phyloP scores from a whole-genome alignment of 352 stramenopile species.

The Blastocystis sp. region DNA sequence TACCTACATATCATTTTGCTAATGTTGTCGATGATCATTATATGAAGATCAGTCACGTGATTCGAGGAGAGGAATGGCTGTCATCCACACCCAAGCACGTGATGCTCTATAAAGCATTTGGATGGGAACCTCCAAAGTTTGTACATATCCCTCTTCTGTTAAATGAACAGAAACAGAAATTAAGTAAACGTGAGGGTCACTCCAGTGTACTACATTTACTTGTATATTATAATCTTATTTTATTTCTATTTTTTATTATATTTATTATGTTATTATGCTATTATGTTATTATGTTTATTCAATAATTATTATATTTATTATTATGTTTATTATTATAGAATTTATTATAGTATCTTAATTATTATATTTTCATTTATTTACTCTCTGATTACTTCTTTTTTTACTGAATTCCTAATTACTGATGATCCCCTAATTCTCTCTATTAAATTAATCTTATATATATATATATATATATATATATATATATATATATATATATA shows the following conservation, averaged over 20 bases:
- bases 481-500: too few species aligned
- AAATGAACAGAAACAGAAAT: constrained; percentile 64
- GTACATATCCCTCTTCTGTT: constrained; percentile 63
- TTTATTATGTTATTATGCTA: constrained; percentile 24
- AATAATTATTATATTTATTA: too few species aligned
- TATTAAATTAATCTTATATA: too few species aligned
- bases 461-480: too few species aligned
- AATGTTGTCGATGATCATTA: constrained; percentile 69
- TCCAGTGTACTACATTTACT: constrained; percentile 57
- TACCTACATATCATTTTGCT: constrained; percentile 70
- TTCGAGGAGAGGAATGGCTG: constrained; percentile 71
- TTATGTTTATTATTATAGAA: too few species aligned
- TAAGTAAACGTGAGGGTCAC: constrained; percentile 69
- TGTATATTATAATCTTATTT: not conserved
- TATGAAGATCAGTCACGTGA: constrained; percentile 69
- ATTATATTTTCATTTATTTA: too few species aligned
- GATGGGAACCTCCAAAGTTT: constrained; percentile 51
- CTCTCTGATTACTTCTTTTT: too few species aligned
- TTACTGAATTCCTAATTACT: too few species aligned
- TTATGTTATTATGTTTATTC: too few species aligned
- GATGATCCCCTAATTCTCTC: too few species aligned
- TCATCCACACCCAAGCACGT: constrained; percentile 68
- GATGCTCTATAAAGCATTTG: constrained; percentile 64
- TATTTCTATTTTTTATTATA: constrained; percentile 12
- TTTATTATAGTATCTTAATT: too few species aligned